These are phyloP conservation scores for Cucumis melo DNA, from an alignment of 306 rosid species.

Conservation along the genomic window DNA sequence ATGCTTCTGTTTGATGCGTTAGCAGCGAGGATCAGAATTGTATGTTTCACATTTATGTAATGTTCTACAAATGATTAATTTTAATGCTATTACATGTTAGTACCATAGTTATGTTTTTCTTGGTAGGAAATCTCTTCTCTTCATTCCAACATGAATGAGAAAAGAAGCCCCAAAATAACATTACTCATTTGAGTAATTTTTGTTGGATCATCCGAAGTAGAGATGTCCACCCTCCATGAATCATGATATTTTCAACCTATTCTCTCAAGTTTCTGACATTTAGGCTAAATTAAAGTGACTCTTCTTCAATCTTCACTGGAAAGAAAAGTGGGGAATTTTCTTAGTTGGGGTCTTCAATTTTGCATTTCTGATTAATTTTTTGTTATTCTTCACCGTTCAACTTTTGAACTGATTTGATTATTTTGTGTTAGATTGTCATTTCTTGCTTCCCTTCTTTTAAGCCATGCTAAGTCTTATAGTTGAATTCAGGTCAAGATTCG, in stretches of 20 bases:
- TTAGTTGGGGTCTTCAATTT: background rate
- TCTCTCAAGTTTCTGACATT: background rate
- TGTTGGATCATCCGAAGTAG: background rate
- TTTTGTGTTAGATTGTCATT: background rate
- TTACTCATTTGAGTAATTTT: background rate
- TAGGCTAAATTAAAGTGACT: background rate
- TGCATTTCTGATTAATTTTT: background rate
- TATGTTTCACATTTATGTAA: constrained; percentile 25
- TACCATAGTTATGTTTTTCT: background rate
- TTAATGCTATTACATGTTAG: background rate
- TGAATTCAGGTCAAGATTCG: constrained; percentile 74
- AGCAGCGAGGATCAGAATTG: constrained; percentile 62
- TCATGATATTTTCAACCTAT: background rate
- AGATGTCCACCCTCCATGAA: background rate
- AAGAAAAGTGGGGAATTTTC: background rate
- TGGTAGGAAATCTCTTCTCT: background rate
- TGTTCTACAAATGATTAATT: background rate
- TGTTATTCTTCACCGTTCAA: background rate
- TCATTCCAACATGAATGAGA: background rate
- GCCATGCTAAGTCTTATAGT: background rate
- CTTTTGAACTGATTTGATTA: background rate
- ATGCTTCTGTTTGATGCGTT: constrained; percentile 92
- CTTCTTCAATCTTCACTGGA: background rate
- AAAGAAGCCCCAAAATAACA: background rate
- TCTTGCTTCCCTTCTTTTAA: background rate